These are phyloP conservation scores for Camellia granthamiana DNA, from an alignment of 148 eudicot genomes.

Conservation along the genomic window DNA sequence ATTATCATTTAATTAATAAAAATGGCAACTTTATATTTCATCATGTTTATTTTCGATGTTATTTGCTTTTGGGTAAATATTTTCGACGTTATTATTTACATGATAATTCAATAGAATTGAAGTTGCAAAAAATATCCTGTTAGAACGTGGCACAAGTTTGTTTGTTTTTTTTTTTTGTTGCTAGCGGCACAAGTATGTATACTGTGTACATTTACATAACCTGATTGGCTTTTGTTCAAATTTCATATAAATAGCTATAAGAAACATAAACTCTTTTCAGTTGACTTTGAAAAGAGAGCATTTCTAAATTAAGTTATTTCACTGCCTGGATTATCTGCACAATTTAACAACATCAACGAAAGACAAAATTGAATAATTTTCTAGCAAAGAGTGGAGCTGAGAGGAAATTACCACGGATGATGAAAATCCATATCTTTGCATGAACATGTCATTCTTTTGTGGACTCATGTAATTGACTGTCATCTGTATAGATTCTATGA, in stretches of 20 bases:
- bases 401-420: conserved; percentile 68
- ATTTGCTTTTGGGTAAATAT: too few species aligned
- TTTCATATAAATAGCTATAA: neutral
- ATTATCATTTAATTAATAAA: too few species aligned
- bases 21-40: too few species aligned
- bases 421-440: conserved; percentile 98
- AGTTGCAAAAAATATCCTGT: too few species aligned
- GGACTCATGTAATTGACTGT: conserved; percentile 75
- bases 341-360: neutral
- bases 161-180: too few species aligned
- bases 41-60: too few species aligned
- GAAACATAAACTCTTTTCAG: neutral
- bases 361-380: neutral
- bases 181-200: too few species aligned
- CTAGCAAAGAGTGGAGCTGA: neutral
- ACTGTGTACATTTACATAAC: neutral
- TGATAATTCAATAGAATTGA: too few species aligned
- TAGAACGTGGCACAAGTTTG: too few species aligned
- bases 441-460: conserved; percentile 58
- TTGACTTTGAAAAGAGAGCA: neutral
- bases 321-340: neutral
- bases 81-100: too few species aligned
- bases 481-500: conserved; percentile 49
- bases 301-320: neutral
- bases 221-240: neutral